These are phyloP conservation scores for Tulasnella sp. DNA, from an alignment of 768 basidiomycete species.

Conservation along the genomic window DNA sequence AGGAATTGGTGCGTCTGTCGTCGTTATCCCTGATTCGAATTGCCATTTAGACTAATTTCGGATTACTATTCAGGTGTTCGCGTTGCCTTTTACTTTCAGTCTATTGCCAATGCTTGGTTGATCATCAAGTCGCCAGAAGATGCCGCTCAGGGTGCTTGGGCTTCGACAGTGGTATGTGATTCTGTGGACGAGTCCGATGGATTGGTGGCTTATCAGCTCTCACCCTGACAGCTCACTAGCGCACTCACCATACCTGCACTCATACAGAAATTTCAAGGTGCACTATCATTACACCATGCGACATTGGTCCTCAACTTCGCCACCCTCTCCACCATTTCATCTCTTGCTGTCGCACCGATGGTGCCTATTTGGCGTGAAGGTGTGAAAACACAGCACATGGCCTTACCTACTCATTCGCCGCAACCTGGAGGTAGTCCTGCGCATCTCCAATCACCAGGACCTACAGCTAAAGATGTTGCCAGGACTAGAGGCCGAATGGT, in stretches of 20 bases:
- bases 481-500: constrained; percentile 1
- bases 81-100: constrained; percentile 14
- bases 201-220: no score
- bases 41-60: not conserved
- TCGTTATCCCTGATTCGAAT: not conserved
- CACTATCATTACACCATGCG: constrained; percentile 14
- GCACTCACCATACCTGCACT: constrained; percentile 15
- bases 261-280: constrained; percentile 7
- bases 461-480: not conserved
- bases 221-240: constrained; percentile 1
- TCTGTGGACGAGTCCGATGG: no score
- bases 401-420: not conserved
- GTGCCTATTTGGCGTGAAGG: constrained; percentile 13
- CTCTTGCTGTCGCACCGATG: constrained; percentile 13
- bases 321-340: constrained; percentile 13
- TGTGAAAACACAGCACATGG: not conserved
- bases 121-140: constrained; percentile 14
- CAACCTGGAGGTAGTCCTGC: not conserved
- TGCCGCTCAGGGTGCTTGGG: constrained; percentile 14
- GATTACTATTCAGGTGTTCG: constrained; percentile 8
- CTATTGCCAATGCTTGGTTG: constrained; percentile 11
- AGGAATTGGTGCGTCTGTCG: constrained; percentile 11
- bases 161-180: constrained; percentile 5
- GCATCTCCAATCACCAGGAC: not conserved
- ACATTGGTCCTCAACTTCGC: constrained; percentile 16